phyloP scores from a whole-genome alignment of 1,139 yeast species.

The Fermentozyma sake region DNA sequence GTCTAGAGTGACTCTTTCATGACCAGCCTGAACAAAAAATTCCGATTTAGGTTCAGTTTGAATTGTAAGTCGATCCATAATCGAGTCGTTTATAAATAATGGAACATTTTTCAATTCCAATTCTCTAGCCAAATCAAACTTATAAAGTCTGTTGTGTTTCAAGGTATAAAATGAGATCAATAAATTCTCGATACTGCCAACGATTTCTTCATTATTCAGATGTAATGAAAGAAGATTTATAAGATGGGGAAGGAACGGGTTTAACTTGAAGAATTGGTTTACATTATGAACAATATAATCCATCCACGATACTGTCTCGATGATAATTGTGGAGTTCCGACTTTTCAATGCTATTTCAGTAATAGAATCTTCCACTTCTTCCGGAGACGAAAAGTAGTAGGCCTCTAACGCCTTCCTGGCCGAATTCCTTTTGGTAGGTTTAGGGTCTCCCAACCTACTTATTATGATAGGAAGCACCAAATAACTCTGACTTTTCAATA shows the following conservation, averaged over 20 bases:
- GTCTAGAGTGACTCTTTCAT: no score
- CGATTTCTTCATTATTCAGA: constrained; percentile 13
- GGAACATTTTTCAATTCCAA: constrained; percentile 38
- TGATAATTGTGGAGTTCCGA: constrained; percentile 28
- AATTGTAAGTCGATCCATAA: no score
- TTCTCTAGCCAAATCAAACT: constrained; percentile 47
- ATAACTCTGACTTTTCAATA: constrained; percentile 45
- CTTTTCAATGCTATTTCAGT: constrained; percentile 49
- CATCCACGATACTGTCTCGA: constrained; percentile 38
- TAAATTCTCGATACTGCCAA: constrained; percentile 16
- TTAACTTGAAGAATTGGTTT: constrained; percentile 30
- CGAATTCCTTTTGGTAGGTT: constrained; percentile 37
- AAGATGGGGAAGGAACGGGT: constrained; percentile 23
- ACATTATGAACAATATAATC: constrained; percentile 25
- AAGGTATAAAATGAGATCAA: constrained; percentile 25
- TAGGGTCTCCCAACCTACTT: constrained; percentile 47
- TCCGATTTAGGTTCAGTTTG: no score
- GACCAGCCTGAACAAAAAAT: no score
- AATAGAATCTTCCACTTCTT: constrained; percentile 47
- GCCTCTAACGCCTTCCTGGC: constrained; percentile 60
- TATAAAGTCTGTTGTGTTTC: constrained; percentile 24
- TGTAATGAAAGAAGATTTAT: constrained; percentile 12
- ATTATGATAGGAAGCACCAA: constrained; percentile 56
- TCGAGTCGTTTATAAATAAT: no score
- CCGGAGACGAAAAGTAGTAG: constrained; percentile 62